A percentile compares a stretch with the other conserved stretches of the same genome.
These are phyloP conservation scores for Poa annua DNA, from an alignment of 176 grass and related monocot species.

Conservation along the genomic window DNA sequence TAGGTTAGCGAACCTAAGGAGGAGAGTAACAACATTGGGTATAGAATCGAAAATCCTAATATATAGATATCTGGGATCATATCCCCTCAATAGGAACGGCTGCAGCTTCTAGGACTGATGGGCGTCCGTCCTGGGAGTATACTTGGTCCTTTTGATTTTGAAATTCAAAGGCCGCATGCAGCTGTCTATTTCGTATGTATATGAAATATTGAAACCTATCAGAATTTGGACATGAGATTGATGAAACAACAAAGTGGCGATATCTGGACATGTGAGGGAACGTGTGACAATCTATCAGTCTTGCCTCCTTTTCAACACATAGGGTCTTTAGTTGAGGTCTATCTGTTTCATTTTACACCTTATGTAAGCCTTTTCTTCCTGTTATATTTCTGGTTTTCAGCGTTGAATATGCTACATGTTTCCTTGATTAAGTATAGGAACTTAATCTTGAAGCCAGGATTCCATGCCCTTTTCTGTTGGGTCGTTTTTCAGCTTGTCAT, in stretches of 20 bases:
- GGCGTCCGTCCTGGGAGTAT: neutral
- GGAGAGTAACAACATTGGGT: neutral
- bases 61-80: neutral
- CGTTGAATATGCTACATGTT: conserved; percentile 1
- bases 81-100: neutral
- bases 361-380: neutral
- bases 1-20: neutral
- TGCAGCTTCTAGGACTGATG: neutral
- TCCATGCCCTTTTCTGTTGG: neutral
- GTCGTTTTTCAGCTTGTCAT: neutral
- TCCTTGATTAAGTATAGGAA: conserved; percentile 9
- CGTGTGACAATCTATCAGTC: neutral
- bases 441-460: conserved; percentile 22
- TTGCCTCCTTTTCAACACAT: neutral
- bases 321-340: neutral
- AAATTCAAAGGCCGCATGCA: neutral
- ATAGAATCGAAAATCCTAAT: neutral
- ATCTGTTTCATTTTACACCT: conserved; percentile 7
- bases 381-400: conserved; percentile 10
- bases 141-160: conserved; percentile 1
- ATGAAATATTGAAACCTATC: neutral
- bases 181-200: neutral
- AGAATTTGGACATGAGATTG: neutral
- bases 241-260: neutral
- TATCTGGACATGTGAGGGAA: neutral